These are phyloP conservation scores for Ettlia oleoabundans DNA, from an alignment of 139 green algal genomes.

Conservation along the genomic window DNA sequence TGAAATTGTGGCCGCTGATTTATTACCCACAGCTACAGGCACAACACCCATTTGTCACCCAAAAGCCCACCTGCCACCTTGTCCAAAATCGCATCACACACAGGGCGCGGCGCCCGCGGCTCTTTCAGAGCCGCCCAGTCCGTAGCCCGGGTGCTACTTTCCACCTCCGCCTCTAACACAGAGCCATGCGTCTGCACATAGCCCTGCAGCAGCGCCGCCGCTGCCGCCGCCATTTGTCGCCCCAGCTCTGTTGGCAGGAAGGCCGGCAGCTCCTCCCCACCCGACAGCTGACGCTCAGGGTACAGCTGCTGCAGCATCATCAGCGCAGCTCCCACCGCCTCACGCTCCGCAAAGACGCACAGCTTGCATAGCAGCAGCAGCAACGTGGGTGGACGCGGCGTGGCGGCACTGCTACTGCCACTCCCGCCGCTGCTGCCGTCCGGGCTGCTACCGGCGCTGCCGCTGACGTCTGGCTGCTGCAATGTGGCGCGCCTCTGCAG, in stretches of 20 bases:
- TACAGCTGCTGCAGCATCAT: conserved; percentile 67
- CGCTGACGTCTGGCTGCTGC: background rate
- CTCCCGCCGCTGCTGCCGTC: background rate
- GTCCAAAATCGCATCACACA: conserved; percentile 74
- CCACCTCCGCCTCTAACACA: conserved; percentile 63
- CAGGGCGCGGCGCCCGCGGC: conserved; percentile 60
- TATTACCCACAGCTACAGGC: too few species aligned
- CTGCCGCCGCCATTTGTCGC: conserved; percentile 51
- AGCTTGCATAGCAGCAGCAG: conserved; percentile 77
- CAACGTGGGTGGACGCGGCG: conserved; percentile 48
- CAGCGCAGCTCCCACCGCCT: conserved; percentile 63
- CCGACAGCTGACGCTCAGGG: conserved; percentile 42
- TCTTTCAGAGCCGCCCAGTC: conserved; percentile 65
- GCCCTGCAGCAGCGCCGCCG: conserved; percentile 54
- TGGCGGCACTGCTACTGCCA: background rate
- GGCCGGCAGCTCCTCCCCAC: conserved; percentile 61
- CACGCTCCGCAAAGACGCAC: conserved; percentile 67
- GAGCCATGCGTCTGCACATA: conserved; percentile 75
- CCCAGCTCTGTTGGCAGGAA: conserved; percentile 68
- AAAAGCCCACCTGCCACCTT: conserved; percentile 40
- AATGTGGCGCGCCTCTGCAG: conserved; percentile 8
- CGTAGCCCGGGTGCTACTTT: conserved; percentile 46
- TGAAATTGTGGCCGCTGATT: too few species aligned
- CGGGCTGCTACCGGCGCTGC: too few species aligned
- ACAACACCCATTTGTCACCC: background rate